These are phyloP conservation scores for Elaeis oleifera DNA, from an alignment of 202 grass and related monocot genomes.

Conservation along the genomic window DNA sequence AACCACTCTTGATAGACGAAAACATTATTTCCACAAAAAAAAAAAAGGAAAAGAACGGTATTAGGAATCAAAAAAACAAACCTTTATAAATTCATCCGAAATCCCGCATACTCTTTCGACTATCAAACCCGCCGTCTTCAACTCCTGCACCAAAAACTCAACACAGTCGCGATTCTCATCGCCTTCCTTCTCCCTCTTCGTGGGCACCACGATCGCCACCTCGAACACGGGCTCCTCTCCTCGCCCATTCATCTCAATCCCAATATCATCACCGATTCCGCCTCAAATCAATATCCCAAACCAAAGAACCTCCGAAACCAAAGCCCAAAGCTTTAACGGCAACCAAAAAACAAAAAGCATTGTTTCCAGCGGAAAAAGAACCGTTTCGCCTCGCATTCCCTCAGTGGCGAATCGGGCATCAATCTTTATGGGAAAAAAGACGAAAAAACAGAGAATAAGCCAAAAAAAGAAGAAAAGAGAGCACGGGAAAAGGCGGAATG, in stretches of 20 bases:
- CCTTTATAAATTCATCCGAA: slow-evolving; percentile 88
- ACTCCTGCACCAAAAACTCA: slow-evolving; percentile 48
- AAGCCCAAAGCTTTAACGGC: no score
- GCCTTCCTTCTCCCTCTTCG: slow-evolving; percentile 27
- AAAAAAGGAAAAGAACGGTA: slow-evolving; percentile 8
- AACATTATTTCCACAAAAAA: not conserved
- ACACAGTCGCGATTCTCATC: slow-evolving; percentile 35
- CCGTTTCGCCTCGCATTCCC: no score
- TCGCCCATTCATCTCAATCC: slow-evolving; percentile 12
- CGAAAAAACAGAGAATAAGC: no score
- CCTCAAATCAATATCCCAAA: no score
- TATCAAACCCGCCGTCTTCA: slow-evolving; percentile 59
- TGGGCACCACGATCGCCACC: slow-evolving; percentile 71
- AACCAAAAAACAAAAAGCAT: no score
- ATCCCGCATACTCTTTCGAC: slow-evolving; percentile 68
- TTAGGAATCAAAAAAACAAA: not conserved
- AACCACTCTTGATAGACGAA: not conserved
- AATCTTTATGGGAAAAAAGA: no score
- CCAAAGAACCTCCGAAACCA: no score
- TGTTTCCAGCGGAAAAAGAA: no score
- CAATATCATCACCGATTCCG: no score
- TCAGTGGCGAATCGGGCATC: no score
- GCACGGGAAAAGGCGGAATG: no score
- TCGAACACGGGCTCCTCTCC: slow-evolving; percentile 58
- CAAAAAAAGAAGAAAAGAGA: no score